Percentiles rank a stretch among this genome's conserved stretches.
Conservation (phyloP, 345 rosid genomes). For the Eucalyptus albens region DNA sequence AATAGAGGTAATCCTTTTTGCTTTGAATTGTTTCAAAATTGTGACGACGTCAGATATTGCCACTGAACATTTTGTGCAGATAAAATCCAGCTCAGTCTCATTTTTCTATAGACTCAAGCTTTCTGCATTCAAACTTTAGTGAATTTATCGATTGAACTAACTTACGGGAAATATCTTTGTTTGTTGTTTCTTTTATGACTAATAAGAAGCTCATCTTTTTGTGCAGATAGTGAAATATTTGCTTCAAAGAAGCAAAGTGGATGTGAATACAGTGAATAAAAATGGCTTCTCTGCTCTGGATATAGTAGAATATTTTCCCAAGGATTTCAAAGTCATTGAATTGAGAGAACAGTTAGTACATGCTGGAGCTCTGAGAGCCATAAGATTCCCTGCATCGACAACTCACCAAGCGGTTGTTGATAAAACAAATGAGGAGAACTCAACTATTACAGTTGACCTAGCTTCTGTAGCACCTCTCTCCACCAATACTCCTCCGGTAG, state of each 20-base stretch:
- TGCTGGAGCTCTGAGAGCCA: neutral
- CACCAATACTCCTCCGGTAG: too few species aligned
- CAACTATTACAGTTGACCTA: too few species aligned
- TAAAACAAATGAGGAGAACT: too few species aligned
- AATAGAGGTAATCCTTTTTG: neutral
- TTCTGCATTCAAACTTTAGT: neutral
- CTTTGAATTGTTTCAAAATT: neutral
- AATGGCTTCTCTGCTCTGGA: neutral
- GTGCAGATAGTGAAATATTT: neutral
- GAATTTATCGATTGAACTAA: neutral
- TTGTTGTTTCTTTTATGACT: neutral
- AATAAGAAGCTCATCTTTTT: neutral
- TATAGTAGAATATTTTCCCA: neutral
- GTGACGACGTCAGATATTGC: rapidly evolving
- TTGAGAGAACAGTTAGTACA: neutral
- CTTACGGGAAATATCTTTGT: neutral
- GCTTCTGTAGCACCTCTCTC: too few species aligned
- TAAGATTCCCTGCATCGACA: neutral
- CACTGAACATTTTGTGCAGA: neutral
- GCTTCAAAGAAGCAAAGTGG: neutral
- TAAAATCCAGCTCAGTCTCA: neutral
- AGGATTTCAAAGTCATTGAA: neutral
- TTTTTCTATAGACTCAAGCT: neutral
- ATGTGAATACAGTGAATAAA: neutral
- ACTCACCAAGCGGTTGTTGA: neutral